A percentile compares a stretch with the other conserved stretches of the same genome.
Conservation (phyloP, 1,284 basidiomycete species). For the Papiliotrema terrestris region DNA sequence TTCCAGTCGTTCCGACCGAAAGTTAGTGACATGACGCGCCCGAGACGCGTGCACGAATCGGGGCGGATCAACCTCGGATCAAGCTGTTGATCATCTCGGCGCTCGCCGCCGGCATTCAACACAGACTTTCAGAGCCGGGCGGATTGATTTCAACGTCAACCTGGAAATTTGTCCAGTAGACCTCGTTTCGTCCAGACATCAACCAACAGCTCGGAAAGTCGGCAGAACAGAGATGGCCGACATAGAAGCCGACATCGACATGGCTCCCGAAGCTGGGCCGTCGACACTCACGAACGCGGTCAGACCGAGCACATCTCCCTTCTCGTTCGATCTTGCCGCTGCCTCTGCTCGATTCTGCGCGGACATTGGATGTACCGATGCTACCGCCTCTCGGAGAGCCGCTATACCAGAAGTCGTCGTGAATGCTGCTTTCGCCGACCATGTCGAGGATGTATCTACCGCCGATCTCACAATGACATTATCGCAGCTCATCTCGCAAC, state of each 20-base stretch:
- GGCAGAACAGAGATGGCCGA: not conserved
- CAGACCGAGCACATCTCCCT: constrained; percentile 5
- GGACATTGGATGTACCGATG: constrained; percentile 7
- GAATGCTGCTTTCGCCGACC: not conserved
- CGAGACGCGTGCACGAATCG: constrained; percentile 2
- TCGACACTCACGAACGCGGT: not conserved
- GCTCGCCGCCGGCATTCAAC: not conserved
- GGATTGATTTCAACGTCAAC: no score
- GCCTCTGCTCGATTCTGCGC: constrained; percentile 8
- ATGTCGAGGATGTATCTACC: constrained; percentile 15
- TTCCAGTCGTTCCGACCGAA: not conserved
- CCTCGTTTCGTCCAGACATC: no score
- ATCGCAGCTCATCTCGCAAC: constrained; percentile 14
- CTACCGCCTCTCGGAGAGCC: not conserved
- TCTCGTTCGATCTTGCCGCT: constrained; percentile 11
- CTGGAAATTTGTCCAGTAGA: no score
- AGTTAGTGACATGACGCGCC: not conserved
- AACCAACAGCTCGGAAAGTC: not conserved
- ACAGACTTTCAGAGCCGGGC: no score
- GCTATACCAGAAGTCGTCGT: not conserved
- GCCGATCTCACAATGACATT: constrained; percentile 8
- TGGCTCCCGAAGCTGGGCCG: constrained; percentile 2
- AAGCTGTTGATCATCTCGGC: not conserved
- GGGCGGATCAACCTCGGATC: not conserved
- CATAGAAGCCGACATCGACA: not conserved